A percentile compares a stretch with the other conserved stretches of the same genome.
Evolutionary conservation across 495 filamentous ascomycete species (phyloP).

Genomic region (Talaromyces wortmannii): DNA sequence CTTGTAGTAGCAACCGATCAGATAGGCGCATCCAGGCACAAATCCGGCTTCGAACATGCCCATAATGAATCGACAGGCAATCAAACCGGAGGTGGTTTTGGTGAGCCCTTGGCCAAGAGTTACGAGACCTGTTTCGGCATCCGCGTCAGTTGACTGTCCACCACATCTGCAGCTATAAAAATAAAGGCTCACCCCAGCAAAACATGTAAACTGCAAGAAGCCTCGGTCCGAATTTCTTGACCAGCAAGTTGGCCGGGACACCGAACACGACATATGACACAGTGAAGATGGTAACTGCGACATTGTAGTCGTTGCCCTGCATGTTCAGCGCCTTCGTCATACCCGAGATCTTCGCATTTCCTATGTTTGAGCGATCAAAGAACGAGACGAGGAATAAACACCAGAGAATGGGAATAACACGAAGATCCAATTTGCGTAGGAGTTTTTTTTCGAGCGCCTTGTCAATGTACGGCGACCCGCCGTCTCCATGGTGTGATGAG

Average conservation of each 20-base stretch:
- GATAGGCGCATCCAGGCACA: slow-evolving; percentile 36
- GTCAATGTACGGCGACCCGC: slow-evolving; percentile 17
- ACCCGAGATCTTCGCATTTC: slow-evolving; percentile 50
- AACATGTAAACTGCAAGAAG: slow-evolving; percentile 39
- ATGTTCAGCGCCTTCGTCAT: slow-evolving; percentile 41
- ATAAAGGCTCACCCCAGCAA: slow-evolving; percentile 31
- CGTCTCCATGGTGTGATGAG: not conserved
- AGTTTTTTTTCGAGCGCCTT: slow-evolving; percentile 41
- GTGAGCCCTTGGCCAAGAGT: slow-evolving; percentile 50
- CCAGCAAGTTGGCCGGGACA: slow-evolving; percentile 52
- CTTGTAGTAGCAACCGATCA: slow-evolving; percentile 52
- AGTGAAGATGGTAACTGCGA: slow-evolving; percentile 51
- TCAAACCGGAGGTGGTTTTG: slow-evolving; percentile 35
- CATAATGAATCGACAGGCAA: slow-evolving; percentile 42
- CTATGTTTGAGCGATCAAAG: slow-evolving; percentile 46
- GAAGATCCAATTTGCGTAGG: slow-evolving; percentile 27
- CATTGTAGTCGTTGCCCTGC: slow-evolving; percentile 41
- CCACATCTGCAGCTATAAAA: not conserved
- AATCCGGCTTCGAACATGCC: slow-evolving; percentile 48
- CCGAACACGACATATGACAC: slow-evolving; percentile 53
- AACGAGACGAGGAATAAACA: slow-evolving; percentile 34
- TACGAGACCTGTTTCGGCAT: slow-evolving; percentile 16
- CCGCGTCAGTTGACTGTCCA: not conserved
- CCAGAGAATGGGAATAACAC: slow-evolving; percentile 24
- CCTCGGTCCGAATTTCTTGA: slow-evolving; percentile 56